Evolutionary conservation across 257 asterid genomes (phyloP), one percentile per base, ranked within the genome.

Genomic region (Gentiana dahurica): DNA sequence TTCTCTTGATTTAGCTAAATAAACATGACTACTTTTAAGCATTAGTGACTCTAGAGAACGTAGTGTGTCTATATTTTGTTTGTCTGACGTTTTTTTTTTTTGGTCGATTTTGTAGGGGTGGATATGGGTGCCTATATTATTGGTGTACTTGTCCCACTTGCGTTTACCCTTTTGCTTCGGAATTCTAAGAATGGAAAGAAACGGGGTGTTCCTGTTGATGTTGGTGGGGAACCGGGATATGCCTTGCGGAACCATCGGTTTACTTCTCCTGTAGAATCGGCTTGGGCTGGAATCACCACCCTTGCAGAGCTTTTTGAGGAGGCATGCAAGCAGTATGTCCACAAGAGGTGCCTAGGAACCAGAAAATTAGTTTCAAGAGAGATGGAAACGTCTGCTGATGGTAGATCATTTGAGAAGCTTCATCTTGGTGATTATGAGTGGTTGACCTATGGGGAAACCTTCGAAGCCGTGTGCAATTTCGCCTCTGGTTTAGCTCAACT

Each of bases 341-440:
- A 71, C 68, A 71, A 71, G 74, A 81, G 64, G 58, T 72, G 85
- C 58, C 73, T 92, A 7, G 99, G 99, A 62, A 92, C 94, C 60
- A 77, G 99, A 54, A 74, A 72, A 66, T 59, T 92, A 43, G 75
- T 92, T 55, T 70, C 95, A 13, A 77, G 82, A 62, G 95, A 86
- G 70, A 51, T 77, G 68, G 97, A 81, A 67, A 54, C 49, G 54
- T 67, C 94, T 36, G 65, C 51, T 57, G 82, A 74, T 73, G 99
- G 97, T 45, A 88, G 77, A 78, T 81, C 95, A 32, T 92, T 92
- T 51, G 99, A 88, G 86, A 92, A 88, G 83, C 85, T 92, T 58
- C 99, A 92, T 75, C 70, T 92, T 73, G 99, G 99, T 53, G 94
- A 88, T 36, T 92, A 85, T 49, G 79, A 88, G 73, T 92, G 99